phyloP scores from a whole-genome alignment of 257 asterid genomes.

The Cynanchum wilfordii region DNA sequence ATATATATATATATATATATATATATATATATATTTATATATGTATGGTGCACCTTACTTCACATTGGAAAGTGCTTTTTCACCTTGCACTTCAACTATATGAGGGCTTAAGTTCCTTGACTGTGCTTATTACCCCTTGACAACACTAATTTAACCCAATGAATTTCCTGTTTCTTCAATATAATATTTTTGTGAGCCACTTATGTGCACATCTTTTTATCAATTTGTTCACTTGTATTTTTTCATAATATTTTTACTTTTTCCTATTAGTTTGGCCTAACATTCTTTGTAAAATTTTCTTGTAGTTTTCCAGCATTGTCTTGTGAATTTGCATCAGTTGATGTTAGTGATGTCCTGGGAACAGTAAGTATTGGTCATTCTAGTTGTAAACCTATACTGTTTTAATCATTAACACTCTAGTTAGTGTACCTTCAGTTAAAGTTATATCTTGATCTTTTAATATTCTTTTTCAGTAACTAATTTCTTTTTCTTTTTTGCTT shows the following conservation, averaged over 20 bases:
- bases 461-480: not conserved
- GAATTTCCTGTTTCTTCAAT: not conserved
- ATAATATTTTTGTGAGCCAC: not conserved
- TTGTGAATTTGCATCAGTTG: constrained; percentile 97
- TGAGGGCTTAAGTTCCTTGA: not conserved
- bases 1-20: no score
- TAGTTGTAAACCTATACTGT: not conserved
- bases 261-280: constrained; percentile 4
- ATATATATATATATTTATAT: no score
- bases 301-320: constrained; percentile 93
- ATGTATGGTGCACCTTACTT: no score
- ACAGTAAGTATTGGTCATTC: constrained; percentile 60
- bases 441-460: not conserved
- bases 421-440: not conserved
- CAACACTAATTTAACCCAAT: not conserved
- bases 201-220: not conserved
- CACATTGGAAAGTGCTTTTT: no score
- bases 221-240: not conserved
- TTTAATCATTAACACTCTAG: not conserved
- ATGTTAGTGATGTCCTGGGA: constrained; percentile 90
- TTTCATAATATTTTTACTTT: constrained; percentile 1
- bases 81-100: no score
- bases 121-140: no score
- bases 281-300: constrained; percentile 14
- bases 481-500: not conserved